Base-by-base conservation (phyloP, 306 rosid genomes). In the Prinsepia uniflora region DNA sequence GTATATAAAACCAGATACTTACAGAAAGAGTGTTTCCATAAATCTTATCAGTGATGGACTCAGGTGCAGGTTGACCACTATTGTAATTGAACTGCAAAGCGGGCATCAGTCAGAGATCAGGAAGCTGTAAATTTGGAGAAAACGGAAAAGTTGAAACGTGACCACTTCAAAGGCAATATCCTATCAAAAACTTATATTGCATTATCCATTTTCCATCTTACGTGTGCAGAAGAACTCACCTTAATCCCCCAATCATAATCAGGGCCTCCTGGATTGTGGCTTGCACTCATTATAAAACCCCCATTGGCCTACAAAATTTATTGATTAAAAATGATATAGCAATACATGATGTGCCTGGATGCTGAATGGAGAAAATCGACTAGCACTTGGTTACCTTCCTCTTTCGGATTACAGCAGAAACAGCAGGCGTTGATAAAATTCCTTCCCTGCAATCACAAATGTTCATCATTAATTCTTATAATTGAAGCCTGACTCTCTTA, bases 61-160 rank as follows among this genome's bases (percentile, higher is more conserved):
- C 97, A 9, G 97, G 99, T 65, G 99, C 99, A 78, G 99, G 97
- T 75, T 91, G 99, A 66, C 96, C 97, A 80, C 97, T 95, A 78
- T 89, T 86, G 88, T 95, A 95, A 81, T 91, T 95, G 75, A 95
- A 91, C 99, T 95, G 83, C 61, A 50, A 80, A 70, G 54, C 58
- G 65, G 80, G 71, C 48, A 18, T 46, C 67, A 78, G 82, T 82
- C 74, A 88, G 86, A 81, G 67, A 67, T 43, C 50, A 75, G 13
- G 48, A 60, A 74, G 70, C 6, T 44, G 47, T 45, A 65, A 48
- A 63, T 47, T 70, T 71, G 22, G 54, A 75, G 53, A 50, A 52
- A 19, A 18, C 39, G 19, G 4, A 41, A 5, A 30, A n/a, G 15
- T 47, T 60, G 67, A 69, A 13, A 40, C 54, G 42, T 9, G 65